Percentiles rank a stretch among this genome's conserved stretches.
Conservation (phyloP, 208 protist genomes). For the Leishmania turanica region DNA sequence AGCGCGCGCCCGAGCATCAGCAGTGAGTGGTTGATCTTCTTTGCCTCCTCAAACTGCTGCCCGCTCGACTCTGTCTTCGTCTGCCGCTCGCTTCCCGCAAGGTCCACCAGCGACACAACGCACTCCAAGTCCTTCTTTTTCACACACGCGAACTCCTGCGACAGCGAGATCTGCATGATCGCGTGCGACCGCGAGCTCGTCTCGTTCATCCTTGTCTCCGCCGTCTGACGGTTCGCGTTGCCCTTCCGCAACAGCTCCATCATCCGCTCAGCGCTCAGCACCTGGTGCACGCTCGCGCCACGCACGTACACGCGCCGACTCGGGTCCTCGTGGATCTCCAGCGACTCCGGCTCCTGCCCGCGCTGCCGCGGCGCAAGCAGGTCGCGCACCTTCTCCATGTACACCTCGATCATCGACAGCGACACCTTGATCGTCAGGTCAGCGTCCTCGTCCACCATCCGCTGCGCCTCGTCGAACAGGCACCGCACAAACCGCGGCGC, state of each 20-base stretch:
- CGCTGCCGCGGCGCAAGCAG: constrained; percentile 60
- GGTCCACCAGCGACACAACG: constrained; percentile 78
- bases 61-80: constrained; percentile 82
- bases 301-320: constrained; percentile 66
- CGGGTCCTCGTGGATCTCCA: constrained; percentile 74
- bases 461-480: constrained; percentile 53
- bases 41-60: constrained; percentile 84
- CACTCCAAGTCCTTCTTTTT: constrained; percentile 54
- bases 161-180: constrained; percentile 81
- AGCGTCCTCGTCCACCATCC: constrained; percentile 48
- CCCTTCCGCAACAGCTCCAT: constrained; percentile 69
- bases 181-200: constrained; percentile 91
- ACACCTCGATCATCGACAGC: constrained; percentile 86
- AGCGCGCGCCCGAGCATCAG: constrained; percentile 88
- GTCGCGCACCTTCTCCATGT: constrained; percentile 80
- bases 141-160: constrained; percentile 62
- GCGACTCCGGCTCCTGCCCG: constrained; percentile 73
- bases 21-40: constrained; percentile 90
- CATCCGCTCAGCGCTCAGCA: constrained; percentile 66
- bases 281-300: constrained; percentile 66
- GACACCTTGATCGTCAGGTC: constrained; percentile 61
- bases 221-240: constrained; percentile 71
- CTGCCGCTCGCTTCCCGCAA: constrained; percentile 86
- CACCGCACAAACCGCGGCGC: constrained; percentile 42
- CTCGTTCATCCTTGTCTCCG: constrained; percentile 88